phyloP scores from a whole-genome alignment of 148 eudicot species.

The Camellia japonica region DNA sequence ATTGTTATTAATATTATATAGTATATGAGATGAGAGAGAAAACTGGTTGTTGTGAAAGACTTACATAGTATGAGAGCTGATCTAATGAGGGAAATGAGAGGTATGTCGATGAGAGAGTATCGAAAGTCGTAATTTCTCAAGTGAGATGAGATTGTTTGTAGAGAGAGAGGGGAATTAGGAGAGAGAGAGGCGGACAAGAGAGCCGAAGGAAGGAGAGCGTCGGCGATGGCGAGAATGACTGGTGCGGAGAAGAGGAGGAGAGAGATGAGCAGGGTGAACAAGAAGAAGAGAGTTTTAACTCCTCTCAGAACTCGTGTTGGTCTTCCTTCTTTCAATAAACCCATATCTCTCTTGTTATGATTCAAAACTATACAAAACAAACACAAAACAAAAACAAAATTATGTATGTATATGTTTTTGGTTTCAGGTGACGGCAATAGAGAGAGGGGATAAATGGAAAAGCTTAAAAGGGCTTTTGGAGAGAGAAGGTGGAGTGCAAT shows the following conservation, averaged over 20 bases:
- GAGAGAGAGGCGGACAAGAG: conserved; percentile 52
- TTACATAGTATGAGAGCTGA: conserved; percentile 55
- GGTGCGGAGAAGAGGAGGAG: conserved; percentile 55
- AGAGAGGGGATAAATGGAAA: background rate
- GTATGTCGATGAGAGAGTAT: conserved; percentile 52
- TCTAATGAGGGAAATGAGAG: conserved; percentile 46
- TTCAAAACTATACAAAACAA: background rate
- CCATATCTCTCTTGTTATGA: conserved; percentile 21
- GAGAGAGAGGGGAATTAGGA: conserved; percentile 28
- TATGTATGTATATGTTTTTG: no score
- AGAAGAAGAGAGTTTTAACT: conserved; percentile 47
- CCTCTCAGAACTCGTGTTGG: conserved; percentile 31
- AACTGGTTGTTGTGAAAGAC: conserved; percentile 9
- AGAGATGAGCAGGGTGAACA: conserved; percentile 57
- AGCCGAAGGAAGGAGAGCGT: conserved; percentile 51
- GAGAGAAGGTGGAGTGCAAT: conserved; percentile 7
- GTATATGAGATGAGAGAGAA: background rate
- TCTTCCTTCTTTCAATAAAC: conserved; percentile 47
- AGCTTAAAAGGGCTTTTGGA: no score
- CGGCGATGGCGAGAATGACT: conserved; percentile 44
- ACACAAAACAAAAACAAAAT: no score
- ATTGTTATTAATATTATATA: background rate
- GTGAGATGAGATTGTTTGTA: conserved; percentile 23
- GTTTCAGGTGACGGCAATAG: background rate
- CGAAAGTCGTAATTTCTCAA: conserved; percentile 49